Percentiles rank a stretch among this genome's conserved stretches.
These are phyloP conservation scores for Fonsecaea monophora DNA, from an alignment of 2,329 filamentous ascomycete species.

Conservation along the genomic window DNA sequence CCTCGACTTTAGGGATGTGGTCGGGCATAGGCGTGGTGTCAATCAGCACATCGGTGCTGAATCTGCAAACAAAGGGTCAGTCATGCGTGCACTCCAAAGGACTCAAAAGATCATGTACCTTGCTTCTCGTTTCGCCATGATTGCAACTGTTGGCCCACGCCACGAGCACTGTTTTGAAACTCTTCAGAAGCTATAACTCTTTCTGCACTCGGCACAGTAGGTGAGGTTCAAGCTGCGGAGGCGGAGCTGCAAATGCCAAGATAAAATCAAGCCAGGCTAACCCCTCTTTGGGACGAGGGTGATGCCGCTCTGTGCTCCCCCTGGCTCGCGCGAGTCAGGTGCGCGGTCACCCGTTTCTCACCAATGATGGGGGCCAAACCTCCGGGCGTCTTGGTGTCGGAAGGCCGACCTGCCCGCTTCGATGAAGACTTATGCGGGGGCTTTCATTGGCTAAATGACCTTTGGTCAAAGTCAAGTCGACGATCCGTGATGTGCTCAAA, in stretches of 20 bases:
- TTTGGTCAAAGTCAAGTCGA: no score
- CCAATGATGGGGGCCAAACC: no score
- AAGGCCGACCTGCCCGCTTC: no score
- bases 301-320: slow-evolving; percentile 19
- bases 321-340: no score
- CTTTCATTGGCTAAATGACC: no score
- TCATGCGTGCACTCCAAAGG: neutral
- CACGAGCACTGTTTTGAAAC: slow-evolving; percentile 6
- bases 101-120: slow-evolving; percentile 25
- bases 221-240: slow-evolving; percentile 17
- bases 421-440: no score
- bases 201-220: neutral
- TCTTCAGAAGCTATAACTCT: neutral
- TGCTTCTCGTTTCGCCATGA: slow-evolving; percentile 37
- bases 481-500: no score
- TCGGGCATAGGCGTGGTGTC: slow-evolving; percentile 95
- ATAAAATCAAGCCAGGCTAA: neutral
- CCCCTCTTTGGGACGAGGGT: slow-evolving; percentile 6
- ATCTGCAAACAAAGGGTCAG: slow-evolving; percentile 63
- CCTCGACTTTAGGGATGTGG: slow-evolving; percentile 88
- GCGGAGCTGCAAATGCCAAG: slow-evolving; percentile 40
- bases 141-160: slow-evolving; percentile 21
- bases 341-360: no score
- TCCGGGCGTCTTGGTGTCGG: no score
- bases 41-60: slow-evolving; percentile 91